phyloP scores from a whole-genome alignment of 805 yeast genomes.

The Candida ovalis region DNA sequence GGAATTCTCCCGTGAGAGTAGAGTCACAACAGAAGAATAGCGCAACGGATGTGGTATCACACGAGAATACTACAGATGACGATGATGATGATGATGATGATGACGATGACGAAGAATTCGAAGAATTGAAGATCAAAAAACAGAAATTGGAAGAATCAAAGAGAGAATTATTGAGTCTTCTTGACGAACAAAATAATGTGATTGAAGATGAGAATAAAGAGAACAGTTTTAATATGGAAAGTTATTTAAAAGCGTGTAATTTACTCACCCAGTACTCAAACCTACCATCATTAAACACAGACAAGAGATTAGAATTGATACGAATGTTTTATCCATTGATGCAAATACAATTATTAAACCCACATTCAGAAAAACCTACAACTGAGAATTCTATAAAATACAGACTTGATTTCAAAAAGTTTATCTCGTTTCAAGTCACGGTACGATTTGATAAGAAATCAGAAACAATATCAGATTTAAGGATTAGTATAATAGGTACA shows the following conservation, averaged over 20 bases:
- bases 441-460: conserved; percentile 7
- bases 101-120: conserved; percentile 13
- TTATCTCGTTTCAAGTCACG: conserved; percentile 13
- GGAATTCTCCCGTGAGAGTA: no score
- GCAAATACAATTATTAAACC: conserved; percentile 14
- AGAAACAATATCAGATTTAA: conserved; percentile 12
- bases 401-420: conserved; percentile 12
- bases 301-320: conserved; percentile 18
- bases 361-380: not conserved
- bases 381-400: conserved; percentile 8
- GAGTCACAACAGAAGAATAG: no score
- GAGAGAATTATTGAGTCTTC: not conserved
- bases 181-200: not conserved
- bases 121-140: conserved; percentile 5
- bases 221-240: conserved; percentile 13
- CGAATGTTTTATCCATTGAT: conserved; percentile 27
- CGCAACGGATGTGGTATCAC: not conserved
- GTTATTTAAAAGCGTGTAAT: conserved; percentile 14
- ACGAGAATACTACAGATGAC: not conserved
- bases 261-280: conserved; percentile 19
- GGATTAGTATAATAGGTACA: conserved; percentile 5
- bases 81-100: conserved; percentile 5
- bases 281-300: conserved; percentile 29
- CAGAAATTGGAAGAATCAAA: conserved; percentile 4
- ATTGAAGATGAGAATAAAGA: conserved; percentile 1